These are phyloP conservation scores for Venturia asperata DNA, from an alignment of 2,329 filamentous ascomycete genomes.

Conservation along the genomic window DNA sequence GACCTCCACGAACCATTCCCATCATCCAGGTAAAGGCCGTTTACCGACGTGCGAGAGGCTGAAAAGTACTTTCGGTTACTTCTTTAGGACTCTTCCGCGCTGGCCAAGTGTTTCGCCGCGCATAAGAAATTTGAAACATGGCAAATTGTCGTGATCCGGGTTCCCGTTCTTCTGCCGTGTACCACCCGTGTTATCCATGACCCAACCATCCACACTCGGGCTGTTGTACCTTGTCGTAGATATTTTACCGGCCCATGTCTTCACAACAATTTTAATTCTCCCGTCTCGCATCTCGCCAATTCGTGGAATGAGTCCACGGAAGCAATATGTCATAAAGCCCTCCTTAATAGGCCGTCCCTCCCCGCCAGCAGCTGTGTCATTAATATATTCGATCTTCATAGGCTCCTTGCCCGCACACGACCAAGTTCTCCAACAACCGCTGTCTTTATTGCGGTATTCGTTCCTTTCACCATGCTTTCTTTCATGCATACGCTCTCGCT, in stretches of 20 bases:
- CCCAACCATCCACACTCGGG: not conserved
- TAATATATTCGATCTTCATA: not conserved
- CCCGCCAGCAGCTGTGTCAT: not conserved
- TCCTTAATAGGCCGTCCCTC: not conserved
- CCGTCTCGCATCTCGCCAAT: not conserved
- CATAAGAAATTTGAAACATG: not conserved
- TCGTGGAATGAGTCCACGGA: not conserved
- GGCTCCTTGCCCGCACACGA: not conserved
- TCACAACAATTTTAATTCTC: not conserved
- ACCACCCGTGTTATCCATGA: not conserved
- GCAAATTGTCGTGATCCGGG: not conserved
- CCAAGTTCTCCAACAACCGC: not conserved
- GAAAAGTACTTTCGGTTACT: not conserved
- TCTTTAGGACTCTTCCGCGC: not conserved
- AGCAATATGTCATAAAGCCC: not conserved
- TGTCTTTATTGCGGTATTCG: not conserved
- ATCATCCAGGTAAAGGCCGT: not conserved
- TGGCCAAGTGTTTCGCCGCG: not conserved
- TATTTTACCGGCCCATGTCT: not conserved
- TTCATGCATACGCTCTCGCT: not conserved
- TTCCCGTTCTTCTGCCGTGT: not conserved
- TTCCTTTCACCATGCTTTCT: not conserved
- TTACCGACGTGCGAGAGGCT: not conserved
- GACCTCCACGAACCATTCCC: not conserved
- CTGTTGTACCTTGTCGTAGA: not conserved